Base-by-base conservation (phyloP, 2,329 filamentous ascomycete genomes). In the Escovopsis sp. region DNA sequence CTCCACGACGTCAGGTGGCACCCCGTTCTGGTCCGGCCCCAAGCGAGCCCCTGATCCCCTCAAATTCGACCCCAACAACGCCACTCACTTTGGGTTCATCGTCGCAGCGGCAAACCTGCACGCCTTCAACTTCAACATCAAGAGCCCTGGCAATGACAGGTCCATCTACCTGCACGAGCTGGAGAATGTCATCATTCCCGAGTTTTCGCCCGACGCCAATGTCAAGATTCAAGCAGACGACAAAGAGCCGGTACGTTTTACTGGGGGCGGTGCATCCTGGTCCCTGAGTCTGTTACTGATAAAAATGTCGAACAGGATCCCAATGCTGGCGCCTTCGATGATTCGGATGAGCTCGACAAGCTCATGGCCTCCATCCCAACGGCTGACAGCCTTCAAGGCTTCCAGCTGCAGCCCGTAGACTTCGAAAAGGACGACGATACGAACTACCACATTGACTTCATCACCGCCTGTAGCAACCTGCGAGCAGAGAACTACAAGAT, bases 381-480 rank as follows among this genome's bases (percentile, higher is more conserved):
- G 5, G 79, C 89, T 13, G 88, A 82, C 58, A 77, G 79, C 34
- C 67, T 98, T 39, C 81, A 84, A 24, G 87, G 86, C 30, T 94
- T 93, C 72, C 88, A 88, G 64, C 68, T 98, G 40, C 77, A 79
- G 43, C 84, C 89, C 3, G 91, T 96, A 6, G 91, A 96, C 53
- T 98, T 98, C 54, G 87, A 98, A 65, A 98, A 98, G 71, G 91
- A 98, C 50, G 91, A 98, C 54, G 93, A 98, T 61, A 85, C 82
- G 39, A 98, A 98, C 63, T 78, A 91, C 63, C 91, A 98, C 68
- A 98, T 98, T 54, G 91, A 96, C 63, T 98, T 98, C 68, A 96
- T 98, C 64, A 93, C 91, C 7, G 87, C 88, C 1, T 88, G 88
- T 50, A 95, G 88, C 68, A 98, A 98, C 60, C 70, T 98, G 45